Percentiles rank a stretch among this genome's conserved stretches.
phyloP scores from a whole-genome alignment of 73 alveolate genomes.

The Paramecium sonneborni region DNA sequence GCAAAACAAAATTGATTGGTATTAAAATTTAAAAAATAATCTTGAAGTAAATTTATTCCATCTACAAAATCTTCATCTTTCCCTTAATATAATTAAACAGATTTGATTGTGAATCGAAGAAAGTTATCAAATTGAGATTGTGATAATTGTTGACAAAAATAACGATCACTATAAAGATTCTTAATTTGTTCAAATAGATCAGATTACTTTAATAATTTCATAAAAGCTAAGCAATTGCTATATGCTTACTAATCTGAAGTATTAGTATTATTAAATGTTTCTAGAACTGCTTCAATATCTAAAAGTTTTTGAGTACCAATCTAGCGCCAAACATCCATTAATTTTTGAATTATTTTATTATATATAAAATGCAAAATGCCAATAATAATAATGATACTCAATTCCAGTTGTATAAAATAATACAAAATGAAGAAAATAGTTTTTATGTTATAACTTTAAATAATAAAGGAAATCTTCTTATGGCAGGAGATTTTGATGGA shows the following conservation, averaged over 20 bases:
- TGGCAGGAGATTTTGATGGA: constrained; percentile 17
- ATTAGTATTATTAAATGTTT: not conserved
- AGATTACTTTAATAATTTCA: not conserved
- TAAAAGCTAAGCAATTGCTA: not conserved
- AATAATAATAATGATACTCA: not conserved
- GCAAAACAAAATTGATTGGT: not conserved
- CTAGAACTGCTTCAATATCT: too few species aligned
- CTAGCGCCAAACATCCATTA: not conserved
- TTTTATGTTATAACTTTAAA: not conserved
- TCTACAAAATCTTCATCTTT: not conserved
- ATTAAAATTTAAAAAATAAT: too few species aligned
- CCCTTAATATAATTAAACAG: not conserved
- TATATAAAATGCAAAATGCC: not conserved
- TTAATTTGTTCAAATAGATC: not conserved
- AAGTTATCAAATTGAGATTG: not conserved
- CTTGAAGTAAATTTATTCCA: not conserved
- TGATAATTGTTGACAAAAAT: not conserved
- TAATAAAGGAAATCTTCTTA: not conserved
- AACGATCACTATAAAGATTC: not conserved
- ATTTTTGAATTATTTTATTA: not conserved
- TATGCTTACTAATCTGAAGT: too few species aligned
- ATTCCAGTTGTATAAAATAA: not conserved
- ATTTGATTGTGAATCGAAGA: not conserved
- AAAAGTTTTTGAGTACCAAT: not conserved
- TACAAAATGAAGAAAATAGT: not conserved